Base-by-base conservation (phyloP, 2,329 filamentous ascomycete genomes). In the Reticulascus tulasneorum region DNA sequence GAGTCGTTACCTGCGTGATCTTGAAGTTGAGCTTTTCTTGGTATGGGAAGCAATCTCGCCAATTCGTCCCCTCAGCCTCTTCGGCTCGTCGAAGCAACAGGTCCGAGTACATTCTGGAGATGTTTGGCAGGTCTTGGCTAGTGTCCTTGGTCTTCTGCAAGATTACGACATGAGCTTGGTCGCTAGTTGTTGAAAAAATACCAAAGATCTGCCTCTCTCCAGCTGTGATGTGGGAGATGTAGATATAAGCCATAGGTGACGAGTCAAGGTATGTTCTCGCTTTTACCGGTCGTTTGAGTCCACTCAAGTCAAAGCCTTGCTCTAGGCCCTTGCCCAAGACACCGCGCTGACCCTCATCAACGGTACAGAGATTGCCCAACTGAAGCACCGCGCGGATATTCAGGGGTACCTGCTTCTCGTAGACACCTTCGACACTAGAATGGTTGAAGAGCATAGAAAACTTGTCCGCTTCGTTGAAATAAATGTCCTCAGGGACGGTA, bases 191-290 rank as follows among this genome's bases (percentile, higher is more conserved):
- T 0, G 91, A 97, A 60, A 98, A 95, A 6, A 98, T 60, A 1
- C 88, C 90, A 58, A 96, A 97, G 33, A 98, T 83, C 53, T 98
- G 90, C 23, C 88, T 78, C 39, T 98, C 91, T 4, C 90, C 89
- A 10, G 89, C 82, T 28, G 84, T 82, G 53, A 98, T 84, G 60
- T 99, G 93, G 38, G 95, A 96, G 19, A 98, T 69, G 54, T 93
- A 96, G 35, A 97, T 73, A 55, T 94, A 98, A 15, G 82, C 82
- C 56, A 97, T 71, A 1, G 79, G 72, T 1, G 82, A 79, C 3
- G 82, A 74, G 13, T 83, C 76, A 3, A 98, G 78, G 52, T 98
- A 98, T 1, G 83, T 64, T 23, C 56, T 67, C 2, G 66, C 69
- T 52, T 88, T 84, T 1, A 73, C 61, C 1, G 82, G 76, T 13